Evolutionary conservation across 1,139 yeast genomes (phyloP).

Genomic region (Saccharomyces hybrid): DNA sequence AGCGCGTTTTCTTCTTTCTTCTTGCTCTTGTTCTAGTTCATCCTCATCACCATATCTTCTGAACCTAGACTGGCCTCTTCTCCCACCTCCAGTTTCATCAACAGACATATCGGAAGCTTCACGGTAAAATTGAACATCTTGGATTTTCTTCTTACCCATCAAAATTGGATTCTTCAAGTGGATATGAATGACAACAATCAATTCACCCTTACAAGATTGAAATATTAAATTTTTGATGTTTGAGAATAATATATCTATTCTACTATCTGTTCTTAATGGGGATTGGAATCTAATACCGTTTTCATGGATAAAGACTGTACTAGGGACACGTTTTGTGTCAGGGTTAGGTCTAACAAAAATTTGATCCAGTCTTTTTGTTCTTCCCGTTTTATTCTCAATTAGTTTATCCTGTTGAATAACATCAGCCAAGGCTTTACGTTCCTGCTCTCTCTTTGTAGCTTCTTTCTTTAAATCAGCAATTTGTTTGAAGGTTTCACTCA

Average conservation of each 20-base stretch:
- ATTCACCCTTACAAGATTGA: slow-evolving; percentile 93
- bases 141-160: slow-evolving; percentile 93
- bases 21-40: slow-evolving; percentile 97
- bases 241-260: slow-evolving; percentile 78
- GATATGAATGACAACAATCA: slow-evolving; percentile 86
- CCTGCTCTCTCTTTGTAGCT: slow-evolving; percentile 83
- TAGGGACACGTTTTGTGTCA: slow-evolving; percentile 90
- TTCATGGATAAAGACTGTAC: slow-evolving; percentile 84
- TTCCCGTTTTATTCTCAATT: slow-evolving; percentile 67
- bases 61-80: slow-evolving; percentile 45
- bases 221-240: slow-evolving; percentile 89
- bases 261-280: slow-evolving; percentile 71
- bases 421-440: slow-evolving; percentile 87
- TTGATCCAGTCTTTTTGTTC: slow-evolving; percentile 80
- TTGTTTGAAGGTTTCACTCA: slow-evolving; percentile 83
- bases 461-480: slow-evolving; percentile 91
- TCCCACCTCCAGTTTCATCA: slow-evolving; percentile 95
- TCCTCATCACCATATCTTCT: slow-evolving; percentile 97
- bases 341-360: slow-evolving; percentile 94
- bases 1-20: slow-evolving; percentile 88
- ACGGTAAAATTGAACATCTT: slow-evolving; percentile 90
- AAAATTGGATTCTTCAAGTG: slow-evolving; percentile 88
- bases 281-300: slow-evolving; percentile 94
- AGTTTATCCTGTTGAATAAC: slow-evolving; percentile 89
- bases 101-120: slow-evolving; percentile 95